Evolutionary conservation across 495 filamentous ascomycete species (phyloP).

Genomic region (Margaritispora aquatica): DNA sequence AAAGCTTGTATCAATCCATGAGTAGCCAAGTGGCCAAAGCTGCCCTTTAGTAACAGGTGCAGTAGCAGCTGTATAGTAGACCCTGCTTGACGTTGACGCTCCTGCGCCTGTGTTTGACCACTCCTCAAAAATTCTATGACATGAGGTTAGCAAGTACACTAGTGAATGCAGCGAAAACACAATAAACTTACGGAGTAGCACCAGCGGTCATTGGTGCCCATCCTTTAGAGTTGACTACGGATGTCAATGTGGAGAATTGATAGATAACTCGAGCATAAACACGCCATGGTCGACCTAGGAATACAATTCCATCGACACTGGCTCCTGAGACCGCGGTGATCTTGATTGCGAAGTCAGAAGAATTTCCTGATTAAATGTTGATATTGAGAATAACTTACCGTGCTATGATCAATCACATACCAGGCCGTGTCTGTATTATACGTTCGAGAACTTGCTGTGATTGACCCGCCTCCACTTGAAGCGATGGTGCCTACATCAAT

Average conservation of each 20-base stretch:
- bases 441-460: constrained; percentile 54
- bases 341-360: background rate
- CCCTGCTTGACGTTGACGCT: background rate
- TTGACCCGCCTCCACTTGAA: constrained; percentile 34
- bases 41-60: background rate
- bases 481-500: constrained; percentile 11
- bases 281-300: constrained; percentile 60
- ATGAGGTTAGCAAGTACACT: background rate
- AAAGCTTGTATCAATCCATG: background rate
- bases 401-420: constrained; percentile 55
- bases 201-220: constrained; percentile 35
- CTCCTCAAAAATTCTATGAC: constrained; percentile 4
- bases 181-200: constrained; percentile 8
- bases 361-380: background rate
- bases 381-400: background rate
- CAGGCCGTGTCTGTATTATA: constrained; percentile 40
- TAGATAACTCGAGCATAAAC: constrained; percentile 54
- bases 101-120: constrained; percentile 6
- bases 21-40: constrained; percentile 3
- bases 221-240: constrained; percentile 51
- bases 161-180: background rate
- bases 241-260: constrained; percentile 45
- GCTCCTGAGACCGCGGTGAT: constrained; percentile 10
- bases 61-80: constrained; percentile 8
- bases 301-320: constrained; percentile 43